These are phyloP conservation scores for Dionaea muscipula DNA, from an alignment of 179 eudicot species.

Conservation along the genomic window DNA sequence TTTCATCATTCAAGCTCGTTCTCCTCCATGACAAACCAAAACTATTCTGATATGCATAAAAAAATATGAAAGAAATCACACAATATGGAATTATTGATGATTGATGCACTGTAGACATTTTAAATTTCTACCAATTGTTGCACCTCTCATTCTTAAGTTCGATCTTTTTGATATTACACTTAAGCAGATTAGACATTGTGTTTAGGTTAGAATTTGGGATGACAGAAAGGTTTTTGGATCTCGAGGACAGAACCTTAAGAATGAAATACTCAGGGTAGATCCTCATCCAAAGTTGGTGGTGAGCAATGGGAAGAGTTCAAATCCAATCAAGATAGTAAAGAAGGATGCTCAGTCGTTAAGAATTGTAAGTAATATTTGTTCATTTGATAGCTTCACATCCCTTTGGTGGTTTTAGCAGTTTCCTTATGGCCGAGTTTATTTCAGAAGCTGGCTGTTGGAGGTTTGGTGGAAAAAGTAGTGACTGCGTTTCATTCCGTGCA, in stretches of 20 bases:
- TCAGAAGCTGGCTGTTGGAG: constrained; percentile 84
- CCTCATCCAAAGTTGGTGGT: constrained; percentile 30
- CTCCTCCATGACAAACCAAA: too few relatives aligned
- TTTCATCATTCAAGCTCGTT: too few relatives aligned
- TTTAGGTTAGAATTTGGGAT: constrained; percentile 76
- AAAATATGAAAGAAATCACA: too few relatives aligned
- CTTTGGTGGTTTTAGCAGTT: constrained; percentile 9
- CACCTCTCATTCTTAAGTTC: not conserved
- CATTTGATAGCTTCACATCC: not conserved
- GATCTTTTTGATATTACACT: not conserved
- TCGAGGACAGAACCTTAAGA: constrained; percentile 70
- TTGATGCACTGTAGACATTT: not conserved
- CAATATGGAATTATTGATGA: too few relatives aligned
- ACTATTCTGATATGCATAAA: too few relatives aligned
- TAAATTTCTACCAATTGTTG: not conserved
- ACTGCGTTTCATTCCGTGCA: constrained; percentile 60
- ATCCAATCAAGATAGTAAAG: constrained; percentile 77
- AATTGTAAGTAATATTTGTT: constrained; percentile 41
- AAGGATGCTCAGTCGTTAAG: constrained; percentile 73
- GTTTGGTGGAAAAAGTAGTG: constrained; percentile 63
- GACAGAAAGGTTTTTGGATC: constrained; percentile 96
- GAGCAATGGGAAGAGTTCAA: constrained; percentile 48
- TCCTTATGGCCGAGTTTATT: constrained; percentile 1
- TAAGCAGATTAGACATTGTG: constrained; percentile 9
- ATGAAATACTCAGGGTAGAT: constrained; percentile 53